These are phyloP conservation scores for Trichopus zeylanicus DNA, from an alignment of 116 monocot species.

Conservation along the genomic window DNA sequence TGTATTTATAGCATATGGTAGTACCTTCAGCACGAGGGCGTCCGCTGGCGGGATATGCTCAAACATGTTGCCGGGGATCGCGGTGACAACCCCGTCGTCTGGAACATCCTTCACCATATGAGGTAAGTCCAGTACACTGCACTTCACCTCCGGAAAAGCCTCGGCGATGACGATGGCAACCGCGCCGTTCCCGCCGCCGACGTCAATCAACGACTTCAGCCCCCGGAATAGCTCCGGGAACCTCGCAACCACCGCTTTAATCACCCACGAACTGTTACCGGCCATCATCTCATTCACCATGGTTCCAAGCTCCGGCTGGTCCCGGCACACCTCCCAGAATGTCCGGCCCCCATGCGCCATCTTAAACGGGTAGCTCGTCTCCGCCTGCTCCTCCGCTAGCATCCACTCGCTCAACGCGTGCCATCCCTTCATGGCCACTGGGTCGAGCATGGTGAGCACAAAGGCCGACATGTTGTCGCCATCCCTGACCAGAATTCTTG, in stretches of 20 bases:
- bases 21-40: constrained; percentile 26
- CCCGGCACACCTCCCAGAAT: not conserved
- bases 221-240: constrained; percentile 3
- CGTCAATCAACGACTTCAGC: constrained; percentile 18
- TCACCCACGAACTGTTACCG: not conserved
- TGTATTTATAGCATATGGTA: too few species aligned
- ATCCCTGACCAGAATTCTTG: too few species aligned
- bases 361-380: too few species aligned
- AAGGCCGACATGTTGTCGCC: too few species aligned
- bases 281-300: constrained; percentile 17
- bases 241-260: not conserved
- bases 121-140: constrained; percentile 26
- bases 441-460: too few species aligned
- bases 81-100: not conserved
- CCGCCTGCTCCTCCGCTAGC: too few species aligned
- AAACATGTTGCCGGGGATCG: constrained; percentile 22
- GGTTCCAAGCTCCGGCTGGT: not conserved
- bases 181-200: constrained; percentile 20
- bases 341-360: too few species aligned
- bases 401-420: too few species aligned
- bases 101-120: constrained; percentile 14
- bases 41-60: constrained; percentile 17
- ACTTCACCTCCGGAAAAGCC: constrained; percentile 22
- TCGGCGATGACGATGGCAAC: constrained; percentile 7
- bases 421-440: too few species aligned